Base-by-base conservation (phyloP, 371 early-diverging fungal genomes). In the Circinella umbellata region DNA sequence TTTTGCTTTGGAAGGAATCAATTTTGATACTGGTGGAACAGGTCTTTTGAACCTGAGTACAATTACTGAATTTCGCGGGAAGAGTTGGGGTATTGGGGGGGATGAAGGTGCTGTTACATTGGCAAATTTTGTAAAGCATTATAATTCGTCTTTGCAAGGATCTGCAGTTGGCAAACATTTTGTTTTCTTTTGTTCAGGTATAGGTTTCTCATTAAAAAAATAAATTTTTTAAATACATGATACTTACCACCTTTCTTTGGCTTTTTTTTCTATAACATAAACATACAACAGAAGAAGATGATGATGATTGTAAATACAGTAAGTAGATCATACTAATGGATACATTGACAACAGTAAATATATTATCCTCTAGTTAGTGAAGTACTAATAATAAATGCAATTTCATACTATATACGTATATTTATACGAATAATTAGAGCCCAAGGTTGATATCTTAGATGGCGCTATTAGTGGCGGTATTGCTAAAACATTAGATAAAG, bases 41-140 rank as follows among this genome's bases (percentile, higher is more conserved):
- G 69, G 72, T 3, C 42, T 74, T 18, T n/a, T 73, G 18, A 74
- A 77, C 42, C 36, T 72, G 27, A 65, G 68, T 15, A 53, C 75
- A 14, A 60, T 72, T n/a, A 69, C 69, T 11, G 82, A 82, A 67
- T 80, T 76, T 42, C 79, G 85, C 67, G 83, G 83, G 10, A 61
- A 83, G n/a, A 81, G 82, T 59, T 85, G 75, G 64, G 73, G 74
- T 38, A 75, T 75, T 35, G 85, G 85, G 62, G 85, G 85, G 17
- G 80, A 85, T 51, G 36, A 48, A 17, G 69, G 67, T 63, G 82
- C 83, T 5, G 51, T 76, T 1, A 81, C 82, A 4, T 35, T 85
- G 17, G 77, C 83, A 3, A 81, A 78, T 35, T 73, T 77, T 53
- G 55, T 83, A 35, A 76, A 80, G 49, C 67, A 77, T 61, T 85